Evolutionary conservation across 805 yeast species (phyloP).

Genomic region (Candida andamanensis): DNA sequence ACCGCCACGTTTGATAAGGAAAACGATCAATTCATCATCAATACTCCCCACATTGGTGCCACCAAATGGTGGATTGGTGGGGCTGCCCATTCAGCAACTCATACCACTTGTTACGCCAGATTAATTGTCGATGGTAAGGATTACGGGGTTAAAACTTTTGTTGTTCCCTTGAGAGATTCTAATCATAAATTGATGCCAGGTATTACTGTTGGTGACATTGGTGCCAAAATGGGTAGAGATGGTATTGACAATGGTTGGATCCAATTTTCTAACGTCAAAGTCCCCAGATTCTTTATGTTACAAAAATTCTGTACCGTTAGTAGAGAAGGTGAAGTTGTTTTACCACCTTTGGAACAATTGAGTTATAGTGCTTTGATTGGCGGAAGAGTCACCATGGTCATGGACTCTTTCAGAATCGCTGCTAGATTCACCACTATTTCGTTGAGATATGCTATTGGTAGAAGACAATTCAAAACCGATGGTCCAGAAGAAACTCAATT

Average conservation of each 20-base stretch:
- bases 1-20: constrained; percentile 41
- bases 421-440: constrained; percentile 41
- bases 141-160: constrained; percentile 43
- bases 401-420: constrained; percentile 38
- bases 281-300: constrained; percentile 43
- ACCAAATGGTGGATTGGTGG: constrained; percentile 51
- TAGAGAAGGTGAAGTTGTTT: constrained; percentile 34
- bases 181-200: constrained; percentile 41
- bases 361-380: constrained; percentile 39
- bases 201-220: constrained; percentile 42
- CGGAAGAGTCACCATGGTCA: constrained; percentile 43
- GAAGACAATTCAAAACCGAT: constrained; percentile 40
- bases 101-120: constrained; percentile 37
- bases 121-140: constrained; percentile 40
- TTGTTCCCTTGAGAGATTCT: constrained; percentile 42
- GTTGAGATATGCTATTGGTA: constrained; percentile 41
- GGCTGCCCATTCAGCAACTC: constrained; percentile 45
- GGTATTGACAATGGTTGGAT: constrained; percentile 48
- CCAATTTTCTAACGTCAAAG: constrained; percentile 39
- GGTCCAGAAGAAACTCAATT: constrained; percentile 33
- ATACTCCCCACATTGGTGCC: constrained; percentile 45
- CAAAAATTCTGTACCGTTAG: constrained; percentile 40
- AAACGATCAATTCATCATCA: constrained; percentile 38
- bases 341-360: constrained; percentile 44
- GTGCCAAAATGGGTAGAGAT: constrained; percentile 46